Evolutionary conservation across 768 basidiomycete genomes (phyloP).

Genomic region (Sutorius australiensis): DNA sequence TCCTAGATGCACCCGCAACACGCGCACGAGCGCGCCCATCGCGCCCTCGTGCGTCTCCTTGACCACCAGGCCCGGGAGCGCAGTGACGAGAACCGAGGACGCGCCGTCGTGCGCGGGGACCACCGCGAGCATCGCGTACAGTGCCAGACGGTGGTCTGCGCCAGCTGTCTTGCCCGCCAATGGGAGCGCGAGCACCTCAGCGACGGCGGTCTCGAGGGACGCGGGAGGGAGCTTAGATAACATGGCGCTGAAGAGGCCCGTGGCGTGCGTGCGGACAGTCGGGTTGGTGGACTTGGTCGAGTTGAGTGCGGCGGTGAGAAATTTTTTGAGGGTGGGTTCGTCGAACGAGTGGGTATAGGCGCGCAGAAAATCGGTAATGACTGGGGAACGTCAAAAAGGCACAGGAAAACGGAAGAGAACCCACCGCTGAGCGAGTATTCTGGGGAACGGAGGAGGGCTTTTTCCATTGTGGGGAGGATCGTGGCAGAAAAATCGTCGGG

Average conservation of each 20-base stretch:
- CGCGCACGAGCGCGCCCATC: conserved; percentile 47
- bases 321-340: conserved; percentile 44
- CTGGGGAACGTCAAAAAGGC: conserved; percentile 29
- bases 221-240: conserved; percentile 33
- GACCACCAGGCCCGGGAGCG: conserved; percentile 42
- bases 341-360: conserved; percentile 51
- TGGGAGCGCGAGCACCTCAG: conserved; percentile 70
- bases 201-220: conserved; percentile 44
- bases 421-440: conserved; percentile 68
- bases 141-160: conserved; percentile 75
- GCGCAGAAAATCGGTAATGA: conserved; percentile 55
- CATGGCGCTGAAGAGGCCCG: conserved; percentile 54
- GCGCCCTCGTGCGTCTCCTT: conserved; percentile 83
- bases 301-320: conserved; percentile 58
- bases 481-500: conserved; percentile 47
- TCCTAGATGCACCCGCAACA: conserved; percentile 57
- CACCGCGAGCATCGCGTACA: conserved; percentile 73
- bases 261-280: conserved; percentile 52
- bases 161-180: conserved; percentile 83
- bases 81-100: conserved; percentile 42
- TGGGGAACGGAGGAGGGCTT: conserved; percentile 76
- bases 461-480: conserved; percentile 74
- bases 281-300: conserved; percentile 73
- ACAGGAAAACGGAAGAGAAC: conserved; percentile 12
- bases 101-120: conserved; percentile 48